A percentile compares a stretch with the other conserved stretches of the same genome.
Conservation (phyloP, 805 yeast species). For the Tetrapisispora nanseiensis region DNA sequence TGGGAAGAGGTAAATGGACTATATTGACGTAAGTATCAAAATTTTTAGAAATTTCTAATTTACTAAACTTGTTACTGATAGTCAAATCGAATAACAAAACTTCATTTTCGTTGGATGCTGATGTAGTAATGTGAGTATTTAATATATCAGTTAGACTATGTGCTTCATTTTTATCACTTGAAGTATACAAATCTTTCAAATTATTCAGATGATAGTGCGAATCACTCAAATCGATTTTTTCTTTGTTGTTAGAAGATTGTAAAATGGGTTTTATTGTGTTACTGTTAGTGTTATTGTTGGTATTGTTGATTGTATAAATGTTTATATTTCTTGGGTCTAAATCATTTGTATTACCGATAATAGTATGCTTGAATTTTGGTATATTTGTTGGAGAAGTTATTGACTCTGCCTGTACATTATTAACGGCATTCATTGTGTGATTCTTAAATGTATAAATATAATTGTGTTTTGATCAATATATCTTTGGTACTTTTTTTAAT, state of each 20-base stretch:
- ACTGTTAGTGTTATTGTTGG: background rate
- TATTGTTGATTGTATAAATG: background rate
- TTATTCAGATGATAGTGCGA: background rate
- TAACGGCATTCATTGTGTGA: background rate
- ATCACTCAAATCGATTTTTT: background rate
- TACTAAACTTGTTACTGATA: background rate
- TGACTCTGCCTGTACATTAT: background rate
- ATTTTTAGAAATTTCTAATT: background rate
- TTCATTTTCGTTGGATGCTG: background rate
- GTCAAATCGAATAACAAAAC: constrained; percentile 2
- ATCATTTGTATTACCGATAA: background rate
- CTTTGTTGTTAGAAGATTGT: background rate
- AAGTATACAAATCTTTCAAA: background rate
- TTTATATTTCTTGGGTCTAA: background rate
- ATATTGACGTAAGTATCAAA: background rate
- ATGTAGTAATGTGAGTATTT: background rate
- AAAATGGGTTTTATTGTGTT: background rate
- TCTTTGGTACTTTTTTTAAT: background rate
- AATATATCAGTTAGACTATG: background rate
- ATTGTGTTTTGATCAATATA: background rate
- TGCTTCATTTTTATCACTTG: background rate
- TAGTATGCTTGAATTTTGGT: background rate
- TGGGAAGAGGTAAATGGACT: constrained; percentile 25
- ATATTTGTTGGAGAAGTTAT: background rate
- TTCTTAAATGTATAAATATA: too few species aligned